Base-by-base conservation (phyloP, 225 moss, liverwort and hornwort species). In the Rhytidiadelphus loreus region DNA sequence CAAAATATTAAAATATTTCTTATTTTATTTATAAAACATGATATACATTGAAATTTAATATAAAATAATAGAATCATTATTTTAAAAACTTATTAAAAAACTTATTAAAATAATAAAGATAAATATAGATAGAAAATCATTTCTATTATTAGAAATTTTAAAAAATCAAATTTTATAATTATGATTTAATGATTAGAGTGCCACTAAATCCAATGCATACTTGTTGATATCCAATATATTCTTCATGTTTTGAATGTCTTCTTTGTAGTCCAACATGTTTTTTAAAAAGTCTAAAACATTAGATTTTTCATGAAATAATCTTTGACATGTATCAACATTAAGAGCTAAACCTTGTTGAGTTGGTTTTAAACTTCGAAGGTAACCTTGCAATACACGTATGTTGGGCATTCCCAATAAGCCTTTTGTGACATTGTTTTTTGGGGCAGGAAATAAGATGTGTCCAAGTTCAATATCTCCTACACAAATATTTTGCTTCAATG, bases 321-420 rank as follows among this genome's bases (percentile, higher is more conserved):
- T 61, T 8, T 19, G 17, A 53, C 46, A 20, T 32, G 86, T n/a
- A 53, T 88, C 88, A 61, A 88, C 19, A 6, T 68, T 91, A 24
- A 91, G 32, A 62, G 39, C 44, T 50, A 91, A 33, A 66, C 91
- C 91, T 83, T 91, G 88, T 48, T 91, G 86, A 43, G 77, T 91
- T 59, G 11, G 25, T 77, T 55, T 82, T 14, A 88, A 70, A 29
- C 12, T 83, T 44, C 48, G 82, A n/a, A 26, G 5, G 5, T 77
- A 88, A 44, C 91, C 91, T 75, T 77, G 70, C 12, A 83, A 7
- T 44, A 21, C 3, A 13, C 7, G 12, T 75, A 73, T 14, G 15
- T 55, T 73, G 2, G 66, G 13, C 18, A 73, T 39, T 41, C 33
- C 24, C 6, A 33, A 25, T 12, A 25, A 24, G 1, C 6, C 8